phyloP scores from a whole-genome alignment of 2,329 filamentous ascomycete genomes.

The Diaporthe destruens region DNA sequence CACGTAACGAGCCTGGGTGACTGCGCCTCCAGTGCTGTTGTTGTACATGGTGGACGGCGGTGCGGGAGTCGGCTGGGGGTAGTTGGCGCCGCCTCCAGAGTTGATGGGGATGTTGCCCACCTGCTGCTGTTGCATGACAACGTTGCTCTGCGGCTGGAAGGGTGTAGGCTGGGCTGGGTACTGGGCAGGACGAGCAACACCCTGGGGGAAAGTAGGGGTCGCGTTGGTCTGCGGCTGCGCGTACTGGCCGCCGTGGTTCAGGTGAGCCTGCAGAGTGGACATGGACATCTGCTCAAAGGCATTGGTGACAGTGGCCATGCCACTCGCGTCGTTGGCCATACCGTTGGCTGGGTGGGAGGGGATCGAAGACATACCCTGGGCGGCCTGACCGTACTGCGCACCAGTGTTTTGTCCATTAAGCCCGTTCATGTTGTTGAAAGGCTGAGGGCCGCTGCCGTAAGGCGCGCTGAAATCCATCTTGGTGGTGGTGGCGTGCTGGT shows the following conservation, averaged over 20 bases:
- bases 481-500: neutral
- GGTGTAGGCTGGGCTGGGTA: neutral
- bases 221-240: neutral
- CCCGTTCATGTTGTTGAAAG: neutral
- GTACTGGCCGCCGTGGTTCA: conserved; percentile 9
- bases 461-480: neutral
- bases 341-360: neutral
- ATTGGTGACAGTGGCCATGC: neutral
- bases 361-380: neutral
- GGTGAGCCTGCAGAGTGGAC: conserved; percentile 32
- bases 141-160: neutral
- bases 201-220: conserved; percentile 1
- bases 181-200: neutral
- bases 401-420: neutral
- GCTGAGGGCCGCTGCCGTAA: neutral
- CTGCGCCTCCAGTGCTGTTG: neutral
- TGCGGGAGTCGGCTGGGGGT: conserved; percentile 1
- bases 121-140: conserved; percentile 23
- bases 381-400: neutral
- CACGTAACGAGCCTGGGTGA: neutral
- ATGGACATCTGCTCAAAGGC: conserved; percentile 34
- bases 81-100: neutral
- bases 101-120: neutral
- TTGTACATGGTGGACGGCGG: neutral
- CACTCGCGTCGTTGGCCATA: neutral